Conservation (phyloP, 1,139 yeast genomes). For the Zygotorulaspora mrakii region DNA sequence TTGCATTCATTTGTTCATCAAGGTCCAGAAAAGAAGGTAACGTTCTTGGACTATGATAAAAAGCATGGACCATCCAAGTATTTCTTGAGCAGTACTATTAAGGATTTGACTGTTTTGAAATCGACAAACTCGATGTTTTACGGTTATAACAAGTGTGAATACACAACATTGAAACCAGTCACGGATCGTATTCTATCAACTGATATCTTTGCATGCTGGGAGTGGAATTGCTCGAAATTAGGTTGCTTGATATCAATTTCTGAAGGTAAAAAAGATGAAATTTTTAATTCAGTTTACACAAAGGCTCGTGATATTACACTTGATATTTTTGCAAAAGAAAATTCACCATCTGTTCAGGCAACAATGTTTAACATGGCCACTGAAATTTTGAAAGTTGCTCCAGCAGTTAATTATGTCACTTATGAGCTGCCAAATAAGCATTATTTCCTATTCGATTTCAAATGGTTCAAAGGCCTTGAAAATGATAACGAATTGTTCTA, state of each 20-base stretch:
- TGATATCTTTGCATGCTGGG: conserved; percentile 76
- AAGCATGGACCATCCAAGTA: conserved; percentile 47
- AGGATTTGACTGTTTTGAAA: conserved; percentile 82
- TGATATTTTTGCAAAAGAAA: conserved; percentile 75
- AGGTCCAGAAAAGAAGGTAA: conserved; percentile 74
- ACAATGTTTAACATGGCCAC: conserved; percentile 91
- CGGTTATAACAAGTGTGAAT: conserved; percentile 81
- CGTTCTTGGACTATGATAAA: conserved; percentile 49
- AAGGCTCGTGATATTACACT: conserved; percentile 66
- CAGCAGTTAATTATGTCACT: conserved; percentile 58
- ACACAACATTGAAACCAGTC: conserved; percentile 80
- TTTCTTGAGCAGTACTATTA: conserved; percentile 62
- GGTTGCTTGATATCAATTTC: conserved; percentile 50
- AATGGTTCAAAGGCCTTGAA: conserved; percentile 75
- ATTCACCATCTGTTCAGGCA: conserved; percentile 89
- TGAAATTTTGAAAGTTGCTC: conserved; percentile 57
- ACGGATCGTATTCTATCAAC: conserved; percentile 83
- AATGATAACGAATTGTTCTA: conserved; percentile 80
- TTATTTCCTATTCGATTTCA: conserved; percentile 71
- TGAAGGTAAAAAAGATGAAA: conserved; percentile 53
- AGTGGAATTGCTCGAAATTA: conserved; percentile 52
- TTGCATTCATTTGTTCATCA: conserved; percentile 81
- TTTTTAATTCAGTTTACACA: conserved; percentile 59
- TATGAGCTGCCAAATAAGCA: conserved; percentile 88
- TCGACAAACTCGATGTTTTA: conserved; percentile 94